Evolutionary conservation across 768 basidiomycete species (phyloP).

Genomic region (Pleurotus tuoliensis): DNA sequence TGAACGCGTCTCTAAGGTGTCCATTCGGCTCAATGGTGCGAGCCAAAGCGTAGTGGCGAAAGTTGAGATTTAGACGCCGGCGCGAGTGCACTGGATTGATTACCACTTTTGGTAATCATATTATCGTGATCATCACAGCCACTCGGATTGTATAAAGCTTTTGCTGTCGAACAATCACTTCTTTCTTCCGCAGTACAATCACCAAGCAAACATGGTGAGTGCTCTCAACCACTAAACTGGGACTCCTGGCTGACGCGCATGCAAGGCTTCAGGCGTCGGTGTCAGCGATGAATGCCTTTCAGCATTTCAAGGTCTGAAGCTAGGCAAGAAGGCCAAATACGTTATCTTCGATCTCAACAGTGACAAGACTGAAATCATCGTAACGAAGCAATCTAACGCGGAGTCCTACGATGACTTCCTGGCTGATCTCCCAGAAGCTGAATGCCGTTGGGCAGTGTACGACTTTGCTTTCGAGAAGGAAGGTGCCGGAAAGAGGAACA

Average conservation of each 20-base stretch:
- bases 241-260: neutral
- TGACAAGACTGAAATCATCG: constrained; percentile 67
- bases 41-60: too few relatives aligned
- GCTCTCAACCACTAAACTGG: neutral
- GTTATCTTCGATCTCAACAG: constrained; percentile 73
- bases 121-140: neutral
- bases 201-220: neutral
- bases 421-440: constrained; percentile 62
- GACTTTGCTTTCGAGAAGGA: constrained; percentile 82
- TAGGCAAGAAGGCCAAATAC: constrained; percentile 75
- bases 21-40: constrained; percentile 27
- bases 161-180: neutral
- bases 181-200: neutral
- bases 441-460: constrained; percentile 89
- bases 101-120: neutral
- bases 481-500: constrained; percentile 77
- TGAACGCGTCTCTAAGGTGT: constrained; percentile 61
- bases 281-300: constrained; percentile 56
- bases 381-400: constrained; percentile 57
- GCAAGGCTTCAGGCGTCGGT: constrained; percentile 62
- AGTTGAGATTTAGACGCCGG: too few relatives aligned
- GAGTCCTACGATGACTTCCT: constrained; percentile 69
- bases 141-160: neutral
- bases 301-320: constrained; percentile 67
- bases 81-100: neutral